Evolutionary conservation across 2,329 filamentous ascomycete genomes (phyloP), one percentile per base, ranked within the genome.

Genomic region (Colletotrichum destructivum): DNA sequence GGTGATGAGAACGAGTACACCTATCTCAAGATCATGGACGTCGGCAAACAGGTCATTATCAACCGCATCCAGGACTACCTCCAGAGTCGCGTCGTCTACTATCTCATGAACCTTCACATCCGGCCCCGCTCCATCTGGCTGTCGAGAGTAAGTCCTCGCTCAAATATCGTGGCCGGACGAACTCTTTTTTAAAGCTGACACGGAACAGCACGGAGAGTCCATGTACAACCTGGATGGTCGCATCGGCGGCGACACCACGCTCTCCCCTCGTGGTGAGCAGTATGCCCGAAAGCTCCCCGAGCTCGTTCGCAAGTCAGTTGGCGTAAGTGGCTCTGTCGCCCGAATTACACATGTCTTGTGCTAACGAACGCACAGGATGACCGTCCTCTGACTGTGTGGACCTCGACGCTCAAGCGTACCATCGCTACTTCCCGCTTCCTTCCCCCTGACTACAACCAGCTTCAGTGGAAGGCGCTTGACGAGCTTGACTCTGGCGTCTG

Each of bases 391-490:
- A 90, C 88, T 1, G 89, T 90, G 44, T 91, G 88, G 88, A 91
- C 89, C 2, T 91, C 89, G 9, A 89, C 88, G 11, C 81, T 93
- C 38, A 92, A 87, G 81, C 93, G 96, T 71, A 99, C 96, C 16
- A 98, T 97, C 76, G 93, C 96, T 74, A 98, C 96, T 0, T 93
- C 96, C 16, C 92, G 93, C 62, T 94, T 94, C 83, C 89, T 99
- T 1, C 92, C 93, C 2, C 84, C 87, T 15, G 88, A 93, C 72
- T 98, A 96, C 82, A 96, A 98, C 80, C 97, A 98, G 82, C 88
- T 99, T 16, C 95, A 98, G 82, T 99, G 96, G 96, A 99, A 99
- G 85, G 96, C 96, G 0, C 89, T 99, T 3, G 96, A 99, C 79
- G 96, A 99, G 84, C 92, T 99, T 47, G 96, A 99, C 81, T 95